Evolutionary conservation across 1,284 basidiomycete genomes (phyloP), one percentile per base, ranked within the genome.

Genomic region (Vanrija sp.): DNA sequence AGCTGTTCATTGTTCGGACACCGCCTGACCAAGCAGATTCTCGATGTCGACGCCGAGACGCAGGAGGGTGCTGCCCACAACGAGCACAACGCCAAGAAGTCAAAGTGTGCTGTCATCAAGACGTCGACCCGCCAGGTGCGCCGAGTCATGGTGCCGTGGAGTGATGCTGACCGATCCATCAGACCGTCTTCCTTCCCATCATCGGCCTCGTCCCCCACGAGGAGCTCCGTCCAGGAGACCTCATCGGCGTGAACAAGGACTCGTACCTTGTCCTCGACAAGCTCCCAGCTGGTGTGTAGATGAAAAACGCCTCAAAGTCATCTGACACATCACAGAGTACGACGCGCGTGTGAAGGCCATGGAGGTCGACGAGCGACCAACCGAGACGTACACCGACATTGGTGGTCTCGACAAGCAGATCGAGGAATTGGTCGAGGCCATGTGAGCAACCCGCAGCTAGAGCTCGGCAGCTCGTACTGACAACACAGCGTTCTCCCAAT

Each of bases 231-330:
- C 95, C 95, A 3, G 84, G 88, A 42, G 96, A 98, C 77, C 82
- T 99, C 53, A 96, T 99, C 66, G 95, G 95, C 61, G 95, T 98
- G 48, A 98, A 99, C 81, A 99, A 99, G 77, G 95, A 98, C 75
- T 97, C 92, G n/a, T 98, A 98, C 72, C 84, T 99, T 58, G 84
- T 98, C 42, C 83, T 99, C 25, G 95, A 98, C 76, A 95, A 84
- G 46, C 77, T 89, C 3, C 86, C 86, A 6, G 73, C 68, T 16
- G 74, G 74, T 74, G 31, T 14, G 31, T 31, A 14, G 31, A 31
- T 31, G 16, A 50, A 72, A 59, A 18, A 16, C 3, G 14, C 0
- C 6, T 23, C 39, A 19, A 8, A 8, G 1, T 27, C 3, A 43
- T 31, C 45, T 53, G 27, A 44, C 39, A 15, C 10, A 14, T 27